These are phyloP conservation scores for Casuarina equisetifolia DNA, from an alignment of 306 rosid genomes.

Conservation along the genomic window DNA sequence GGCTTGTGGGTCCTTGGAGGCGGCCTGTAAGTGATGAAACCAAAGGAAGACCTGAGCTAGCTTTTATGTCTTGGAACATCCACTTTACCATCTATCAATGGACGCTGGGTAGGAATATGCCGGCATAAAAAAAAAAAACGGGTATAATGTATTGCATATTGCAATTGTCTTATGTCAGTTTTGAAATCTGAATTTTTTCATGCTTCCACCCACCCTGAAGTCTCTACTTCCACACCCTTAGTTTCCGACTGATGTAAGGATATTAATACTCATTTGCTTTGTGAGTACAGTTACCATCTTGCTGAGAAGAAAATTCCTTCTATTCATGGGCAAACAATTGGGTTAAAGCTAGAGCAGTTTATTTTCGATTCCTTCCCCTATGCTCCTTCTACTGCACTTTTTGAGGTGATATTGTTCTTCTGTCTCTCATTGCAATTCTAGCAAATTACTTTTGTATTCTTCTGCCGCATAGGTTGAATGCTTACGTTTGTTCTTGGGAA, in stretches of 20 bases:
- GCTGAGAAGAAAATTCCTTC: conserved; percentile 98
- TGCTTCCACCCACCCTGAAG: background rate
- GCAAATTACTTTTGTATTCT: conserved; percentile 12
- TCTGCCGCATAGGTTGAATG: conserved; percentile 16
- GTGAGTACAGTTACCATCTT: conserved; percentile 76
- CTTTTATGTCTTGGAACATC: conserved; percentile 1
- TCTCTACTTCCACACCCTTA: background rate
- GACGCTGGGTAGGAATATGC: background rate
- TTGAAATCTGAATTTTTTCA: background rate
- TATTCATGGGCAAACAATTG: conserved; percentile 70
- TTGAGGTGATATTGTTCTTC: conserved; percentile 64
- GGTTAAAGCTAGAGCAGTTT: conserved; percentile 89
- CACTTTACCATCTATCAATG: background rate
- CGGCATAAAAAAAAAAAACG: background rate
- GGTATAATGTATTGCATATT: background rate
- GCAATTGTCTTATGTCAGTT: background rate
- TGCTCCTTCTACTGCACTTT: conserved; percentile 96
- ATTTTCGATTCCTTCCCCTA: conserved; percentile 97
- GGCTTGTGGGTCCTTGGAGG: background rate
- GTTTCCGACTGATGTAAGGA: conserved; percentile 14
- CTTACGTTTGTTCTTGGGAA: conserved; percentile 12
- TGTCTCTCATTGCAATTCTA: conserved; percentile 3
- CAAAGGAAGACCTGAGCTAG: background rate
- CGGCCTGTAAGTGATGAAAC: background rate
- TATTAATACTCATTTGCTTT: conserved; percentile 28